Conservation (phyloP, 2,329 filamentous ascomycete genomes). For the Lomentospora prolificans region DNA sequence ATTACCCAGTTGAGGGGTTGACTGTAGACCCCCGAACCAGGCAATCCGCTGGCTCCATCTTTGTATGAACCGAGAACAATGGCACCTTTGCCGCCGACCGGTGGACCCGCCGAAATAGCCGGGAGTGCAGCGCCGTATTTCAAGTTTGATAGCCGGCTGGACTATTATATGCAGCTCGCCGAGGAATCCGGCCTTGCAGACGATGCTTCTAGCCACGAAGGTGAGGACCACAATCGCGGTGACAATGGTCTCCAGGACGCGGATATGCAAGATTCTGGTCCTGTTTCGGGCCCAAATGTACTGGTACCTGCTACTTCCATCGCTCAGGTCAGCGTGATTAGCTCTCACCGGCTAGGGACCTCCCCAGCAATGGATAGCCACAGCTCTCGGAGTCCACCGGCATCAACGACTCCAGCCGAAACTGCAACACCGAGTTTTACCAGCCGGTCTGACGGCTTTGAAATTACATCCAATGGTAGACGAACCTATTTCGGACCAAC, state of each 20-base stretch:
- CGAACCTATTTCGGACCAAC: constrained; percentile 1
- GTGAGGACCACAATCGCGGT: background rate
- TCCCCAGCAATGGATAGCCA: background rate
- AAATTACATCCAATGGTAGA: background rate
- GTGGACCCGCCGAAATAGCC: background rate
- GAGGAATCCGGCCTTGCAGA: constrained; percentile 3
- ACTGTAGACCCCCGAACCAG: no score
- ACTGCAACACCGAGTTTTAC: background rate
- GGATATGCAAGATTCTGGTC: background rate
- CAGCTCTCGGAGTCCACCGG: background rate
- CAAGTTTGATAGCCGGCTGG: constrained; percentile 3
- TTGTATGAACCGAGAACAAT: no score
- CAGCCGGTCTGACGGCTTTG: background rate
- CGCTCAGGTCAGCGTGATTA: background rate
- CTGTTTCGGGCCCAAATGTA: background rate
- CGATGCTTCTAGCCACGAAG: background rate
- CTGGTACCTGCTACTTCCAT: no score
- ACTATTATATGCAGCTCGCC: constrained; percentile 8
- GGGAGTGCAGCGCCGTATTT: background rate
- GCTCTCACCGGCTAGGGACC: background rate
- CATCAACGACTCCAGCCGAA: background rate
- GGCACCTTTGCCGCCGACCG: background rate
- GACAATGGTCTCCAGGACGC: background rate
- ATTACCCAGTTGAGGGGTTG: no score
- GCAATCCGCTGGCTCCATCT: no score